Evolutionary conservation across 169 alveolate species (phyloP).

Genomic region (Plasmodium vivax): DNA sequence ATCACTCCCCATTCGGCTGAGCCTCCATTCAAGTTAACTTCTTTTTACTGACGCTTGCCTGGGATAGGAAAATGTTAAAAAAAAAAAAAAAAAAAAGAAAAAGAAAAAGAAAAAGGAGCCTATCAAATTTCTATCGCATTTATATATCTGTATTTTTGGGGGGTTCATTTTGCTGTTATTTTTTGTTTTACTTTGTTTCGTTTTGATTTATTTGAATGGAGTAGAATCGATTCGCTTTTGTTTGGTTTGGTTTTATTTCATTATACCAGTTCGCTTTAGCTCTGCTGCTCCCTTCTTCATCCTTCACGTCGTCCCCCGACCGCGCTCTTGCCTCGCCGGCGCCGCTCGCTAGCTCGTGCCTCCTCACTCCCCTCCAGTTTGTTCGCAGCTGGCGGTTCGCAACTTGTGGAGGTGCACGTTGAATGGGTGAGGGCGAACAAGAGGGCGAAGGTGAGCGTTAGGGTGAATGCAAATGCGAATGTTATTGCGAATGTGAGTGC

Average conservation of each 20-base stretch:
- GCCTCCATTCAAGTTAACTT: not conserved
- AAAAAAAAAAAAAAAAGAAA: too few relatives aligned
- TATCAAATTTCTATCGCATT: not conserved
- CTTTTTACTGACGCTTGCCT: not conserved
- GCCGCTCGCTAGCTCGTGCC: not conserved
- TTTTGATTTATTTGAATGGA: too few relatives aligned
- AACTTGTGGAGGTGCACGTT: not conserved
- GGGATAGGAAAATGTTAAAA: not conserved
- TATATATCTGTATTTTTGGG: not conserved
- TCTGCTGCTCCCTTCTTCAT: not conserved
- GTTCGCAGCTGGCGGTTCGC: not conserved
- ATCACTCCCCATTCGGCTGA: not conserved
- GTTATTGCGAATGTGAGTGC: too few relatives aligned
- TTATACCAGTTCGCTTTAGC: not conserved
- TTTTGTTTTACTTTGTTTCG: not conserved
- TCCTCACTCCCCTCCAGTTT: not conserved
- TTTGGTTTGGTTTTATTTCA: too few relatives aligned
- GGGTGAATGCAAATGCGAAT: too few relatives aligned
- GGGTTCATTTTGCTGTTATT: not conserved
- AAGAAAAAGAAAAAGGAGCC: not conserved
- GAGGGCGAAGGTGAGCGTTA: too few relatives aligned
- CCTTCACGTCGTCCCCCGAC: not conserved
- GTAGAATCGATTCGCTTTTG: too few relatives aligned
- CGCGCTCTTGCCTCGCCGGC: not conserved
- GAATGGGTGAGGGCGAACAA: too few relatives aligned